Percentiles rank a stretch among this genome's conserved stretches.
Conservation (phyloP, 2,329 filamentous ascomycete species). For the Hypomyces perniciosus region DNA sequence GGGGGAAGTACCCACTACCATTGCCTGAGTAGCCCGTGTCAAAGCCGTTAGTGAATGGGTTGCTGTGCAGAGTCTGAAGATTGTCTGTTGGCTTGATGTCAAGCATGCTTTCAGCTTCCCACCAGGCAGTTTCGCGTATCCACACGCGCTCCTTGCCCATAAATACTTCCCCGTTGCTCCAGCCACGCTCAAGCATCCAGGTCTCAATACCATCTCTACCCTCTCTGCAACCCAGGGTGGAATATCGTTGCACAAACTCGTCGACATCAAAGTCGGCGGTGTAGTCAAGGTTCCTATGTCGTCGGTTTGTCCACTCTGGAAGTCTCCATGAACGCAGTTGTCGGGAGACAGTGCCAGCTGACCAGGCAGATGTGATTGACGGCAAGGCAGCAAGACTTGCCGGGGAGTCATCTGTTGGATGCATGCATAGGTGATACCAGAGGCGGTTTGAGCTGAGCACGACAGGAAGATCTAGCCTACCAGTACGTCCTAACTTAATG, state of each 20-base stretch:
- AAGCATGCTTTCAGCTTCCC: conserved; percentile 95
- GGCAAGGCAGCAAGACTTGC: conserved; percentile 66
- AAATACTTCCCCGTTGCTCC: conserved; percentile 96
- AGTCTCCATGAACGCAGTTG: conserved; percentile 91
- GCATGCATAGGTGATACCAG: conserved; percentile 90
- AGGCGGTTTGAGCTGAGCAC: conserved; percentile 78
- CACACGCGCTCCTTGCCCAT: conserved; percentile 88
- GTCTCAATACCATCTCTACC: conserved; percentile 89
- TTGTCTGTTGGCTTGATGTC: conserved; percentile 69
- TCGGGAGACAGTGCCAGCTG: conserved; percentile 83
- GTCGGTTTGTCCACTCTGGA: conserved; percentile 92
- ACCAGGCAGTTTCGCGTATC: conserved; percentile 93
- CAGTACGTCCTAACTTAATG: conserved; percentile 71
- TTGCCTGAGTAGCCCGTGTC: conserved; percentile 67
- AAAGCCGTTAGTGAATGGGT: conserved; percentile 42
- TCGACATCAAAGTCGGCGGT: conserved; percentile 94
- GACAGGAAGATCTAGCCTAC: conserved; percentile 70
- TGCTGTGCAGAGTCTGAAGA: conserved; percentile 37
- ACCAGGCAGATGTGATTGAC: conserved; percentile 79
- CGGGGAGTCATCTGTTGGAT: conserved; percentile 83
- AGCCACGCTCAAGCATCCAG: conserved; percentile 90
- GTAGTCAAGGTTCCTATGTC: conserved; percentile 87
- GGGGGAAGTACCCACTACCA: conserved; percentile 64
- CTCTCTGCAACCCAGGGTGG: conserved; percentile 76
- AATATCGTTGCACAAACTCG: conserved; percentile 82